Conservation (phyloP, 495 filamentous ascomycete genomes). For the Letharia columbiana region DNA sequence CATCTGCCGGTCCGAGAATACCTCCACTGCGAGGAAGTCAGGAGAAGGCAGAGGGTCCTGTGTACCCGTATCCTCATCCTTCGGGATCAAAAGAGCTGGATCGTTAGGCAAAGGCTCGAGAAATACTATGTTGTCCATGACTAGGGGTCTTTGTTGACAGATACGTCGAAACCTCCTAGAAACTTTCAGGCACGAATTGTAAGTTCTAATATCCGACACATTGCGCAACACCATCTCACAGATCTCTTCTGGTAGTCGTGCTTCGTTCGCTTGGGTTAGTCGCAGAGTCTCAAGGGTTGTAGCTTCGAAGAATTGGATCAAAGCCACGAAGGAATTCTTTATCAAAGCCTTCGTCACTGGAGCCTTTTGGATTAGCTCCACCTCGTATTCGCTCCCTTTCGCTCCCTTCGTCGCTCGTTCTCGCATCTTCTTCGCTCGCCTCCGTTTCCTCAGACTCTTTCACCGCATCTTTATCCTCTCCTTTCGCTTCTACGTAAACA, state of each 20-base stretch:
- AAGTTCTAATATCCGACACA: neutral
- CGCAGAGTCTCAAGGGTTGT: neutral
- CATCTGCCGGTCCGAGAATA: neutral
- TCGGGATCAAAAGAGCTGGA: no score
- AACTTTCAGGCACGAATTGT: neutral
- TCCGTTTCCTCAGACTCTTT: no score
- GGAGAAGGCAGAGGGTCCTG: neutral
- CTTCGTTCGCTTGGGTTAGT: neutral
- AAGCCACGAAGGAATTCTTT: neutral
- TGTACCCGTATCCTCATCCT: no score
- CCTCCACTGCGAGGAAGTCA: neutral
- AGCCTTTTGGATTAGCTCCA: neutral
- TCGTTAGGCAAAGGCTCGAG: neutral
- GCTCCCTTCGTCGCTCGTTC: no score
- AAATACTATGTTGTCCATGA: conserved; percentile 1
- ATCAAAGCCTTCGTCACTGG: neutral
- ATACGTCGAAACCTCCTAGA: neutral
- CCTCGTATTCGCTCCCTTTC: neutral
- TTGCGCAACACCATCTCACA: neutral
- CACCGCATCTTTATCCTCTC: neutral
- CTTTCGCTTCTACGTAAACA: no score
- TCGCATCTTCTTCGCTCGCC: neutral
- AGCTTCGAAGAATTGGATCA: conserved; percentile 1
- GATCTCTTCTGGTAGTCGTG: neutral
- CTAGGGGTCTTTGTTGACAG: neutral